Evolutionary conservation across 257 asterid genomes (phyloP).

Genomic region (Fraxinus quadrangulata): DNA sequence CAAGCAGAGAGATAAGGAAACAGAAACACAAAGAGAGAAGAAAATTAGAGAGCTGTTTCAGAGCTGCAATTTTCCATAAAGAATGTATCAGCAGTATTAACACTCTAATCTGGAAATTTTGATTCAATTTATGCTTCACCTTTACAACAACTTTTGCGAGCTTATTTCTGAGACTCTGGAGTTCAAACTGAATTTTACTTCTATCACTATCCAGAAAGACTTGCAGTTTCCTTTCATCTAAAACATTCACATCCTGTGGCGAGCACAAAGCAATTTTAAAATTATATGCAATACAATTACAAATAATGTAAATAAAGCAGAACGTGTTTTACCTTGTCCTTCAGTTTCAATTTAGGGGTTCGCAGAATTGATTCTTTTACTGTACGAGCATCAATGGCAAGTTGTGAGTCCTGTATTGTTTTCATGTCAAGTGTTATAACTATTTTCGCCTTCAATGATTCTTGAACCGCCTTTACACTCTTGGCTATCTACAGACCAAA

Average conservation of each 20-base stretch:
- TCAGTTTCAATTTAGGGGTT: conserved; percentile 63
- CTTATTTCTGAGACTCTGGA: conserved; percentile 59
- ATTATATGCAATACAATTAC: conserved; percentile 10
- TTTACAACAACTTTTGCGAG: conserved; percentile 78
- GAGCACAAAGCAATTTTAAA: conserved; percentile 19
- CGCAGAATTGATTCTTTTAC: conserved; percentile 73
- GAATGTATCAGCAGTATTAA: neutral
- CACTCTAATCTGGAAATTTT: conserved; percentile 5
- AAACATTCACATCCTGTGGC: conserved; percentile 65
- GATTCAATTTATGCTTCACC: conserved; percentile 46
- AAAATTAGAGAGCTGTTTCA: neutral
- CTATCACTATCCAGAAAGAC: conserved; percentile 51
- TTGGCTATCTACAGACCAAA: conserved; percentile 67
- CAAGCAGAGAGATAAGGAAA: conserved; percentile 8
- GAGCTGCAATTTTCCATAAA: conserved; percentile 1
- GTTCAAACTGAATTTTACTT: conserved; percentile 69
- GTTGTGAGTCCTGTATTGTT: conserved; percentile 60
- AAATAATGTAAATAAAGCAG: neutral
- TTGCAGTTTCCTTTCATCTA: conserved; percentile 55
- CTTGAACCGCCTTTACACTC: conserved; percentile 68
- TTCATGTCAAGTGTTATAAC: conserved; percentile 73
- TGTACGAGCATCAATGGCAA: conserved; percentile 57
- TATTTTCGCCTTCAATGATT: conserved; percentile 64
- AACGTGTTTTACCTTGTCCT: conserved; percentile 53
- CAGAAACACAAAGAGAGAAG: conserved; percentile 7